Evolutionary conservation across 1,284 basidiomycete genomes (phyloP), one percentile per base, ranked within the genome.

Genomic region (Kalmanozyma brasiliensis): DNA sequence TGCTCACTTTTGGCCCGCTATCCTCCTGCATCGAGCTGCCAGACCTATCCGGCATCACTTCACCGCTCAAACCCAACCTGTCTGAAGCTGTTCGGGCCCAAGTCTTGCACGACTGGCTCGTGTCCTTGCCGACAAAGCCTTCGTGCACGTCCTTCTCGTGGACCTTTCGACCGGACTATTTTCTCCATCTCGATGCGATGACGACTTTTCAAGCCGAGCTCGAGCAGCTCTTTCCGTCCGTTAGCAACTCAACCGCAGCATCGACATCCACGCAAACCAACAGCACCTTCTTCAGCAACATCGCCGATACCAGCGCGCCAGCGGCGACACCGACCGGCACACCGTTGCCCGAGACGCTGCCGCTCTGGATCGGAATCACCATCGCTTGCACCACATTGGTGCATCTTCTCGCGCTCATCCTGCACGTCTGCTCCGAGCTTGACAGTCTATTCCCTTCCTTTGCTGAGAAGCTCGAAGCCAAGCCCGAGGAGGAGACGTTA

Each of bases 1-100:
- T 58, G 2, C 49, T 65, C 29, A 58, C 62, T 1, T 59, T 65
- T 17, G 62, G 62, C 6, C 62, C 62, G 5, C 29, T 65, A 3
- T 46, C 55, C 1, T 58, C 62, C 3, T 65, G 62, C n/a, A 24
- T 65, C 37, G 24, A 32, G n/a, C n/a, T 65, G 1, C 62, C 62
- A 3, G 20, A 46, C 14, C 41, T 65, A 0, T 11, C 47, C 3
- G 29, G 24, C 9, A 23, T 4, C 19, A 14, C 49, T 4, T 8
- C 46, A 8, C 37, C 55, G 10, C 7, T 22, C 3, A 30, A 11
- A 1, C 16, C 22, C 2, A 53, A 45, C 22, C 14, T 37, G 1
- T 42, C 55, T 1, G 26, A 10, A n/a, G 6, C 33, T 1, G 38
- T 40, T 5, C 40, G 40, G 34, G 26, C 45, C 8, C 58, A 56